Percentiles rank a stretch among this genome's conserved stretches.
Conservation (phyloP, 768 basidiomycete genomes). For the Lactarius sp. region DNA sequence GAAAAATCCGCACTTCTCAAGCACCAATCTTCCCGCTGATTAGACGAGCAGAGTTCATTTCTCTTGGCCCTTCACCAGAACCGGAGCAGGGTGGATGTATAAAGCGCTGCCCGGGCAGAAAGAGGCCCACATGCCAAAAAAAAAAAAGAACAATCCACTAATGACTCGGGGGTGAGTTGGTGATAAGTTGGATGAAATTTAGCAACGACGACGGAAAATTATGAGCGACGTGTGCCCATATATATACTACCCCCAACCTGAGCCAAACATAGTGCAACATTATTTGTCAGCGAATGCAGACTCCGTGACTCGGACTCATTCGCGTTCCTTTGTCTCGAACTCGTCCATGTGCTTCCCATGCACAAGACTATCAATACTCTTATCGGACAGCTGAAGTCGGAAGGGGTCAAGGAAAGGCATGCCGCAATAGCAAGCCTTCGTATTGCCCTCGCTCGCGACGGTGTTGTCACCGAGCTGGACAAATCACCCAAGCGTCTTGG, state of each 20-base stretch:
- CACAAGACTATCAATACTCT: constrained; percentile 42
- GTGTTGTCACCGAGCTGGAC: constrained; percentile 40
- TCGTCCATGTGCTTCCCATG: constrained; percentile 29
- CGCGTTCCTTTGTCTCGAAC: not conserved
- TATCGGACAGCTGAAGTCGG: constrained; percentile 49
- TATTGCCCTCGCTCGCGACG: constrained; percentile 46
- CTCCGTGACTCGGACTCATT: not conserved
- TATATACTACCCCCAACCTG: not conserved
- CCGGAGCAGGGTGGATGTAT: constrained; percentile 26
- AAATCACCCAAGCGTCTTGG: constrained; percentile 34
- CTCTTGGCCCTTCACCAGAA: constrained; percentile 29
- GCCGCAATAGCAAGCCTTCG: constrained; percentile 54
- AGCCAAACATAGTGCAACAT: constrained; percentile 17
- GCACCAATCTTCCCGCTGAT: constrained; percentile 23
- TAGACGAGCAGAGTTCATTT: constrained; percentile 12
- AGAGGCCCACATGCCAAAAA: constrained; percentile 19
- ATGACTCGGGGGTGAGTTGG: not conserved
- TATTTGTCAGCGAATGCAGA: constrained; percentile 7
- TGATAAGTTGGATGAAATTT: not conserved
- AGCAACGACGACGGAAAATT: not conserved
- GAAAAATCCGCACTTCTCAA: constrained; percentile 25
- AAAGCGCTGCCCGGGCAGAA: constrained; percentile 29
- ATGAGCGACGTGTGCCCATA: no score
- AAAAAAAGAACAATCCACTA: not conserved
- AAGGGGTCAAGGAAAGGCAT: constrained; percentile 66